Evolutionary conservation across 2,329 filamentous ascomycete species (phyloP), one percentile per base, ranked within the genome.

Genomic region (Stagonosporopsis rhizophila): DNA sequence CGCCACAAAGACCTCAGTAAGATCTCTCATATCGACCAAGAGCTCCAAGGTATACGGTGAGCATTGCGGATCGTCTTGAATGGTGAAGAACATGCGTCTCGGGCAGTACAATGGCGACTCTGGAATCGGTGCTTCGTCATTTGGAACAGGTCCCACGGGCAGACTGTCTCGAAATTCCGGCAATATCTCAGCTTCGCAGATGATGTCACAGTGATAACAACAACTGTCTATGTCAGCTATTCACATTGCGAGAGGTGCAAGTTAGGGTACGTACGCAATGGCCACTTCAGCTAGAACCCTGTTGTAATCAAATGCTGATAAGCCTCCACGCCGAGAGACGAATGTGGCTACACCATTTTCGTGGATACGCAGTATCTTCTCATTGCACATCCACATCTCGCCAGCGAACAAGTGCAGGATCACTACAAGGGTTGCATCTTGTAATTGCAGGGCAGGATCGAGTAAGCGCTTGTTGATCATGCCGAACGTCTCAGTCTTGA

Each of bases 21-120:
- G 57, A 25, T 74, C 63, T 25, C 65, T 67, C 65, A 76, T 72
- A 30, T 74, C 68, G 45, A 56, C 58, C 3, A 76, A 46, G 7
- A 77, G 40, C 0, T 67, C 60, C 25, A 60, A 64, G 0, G 68
- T 74, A 15, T 34, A 41, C 14, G 32, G 15, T 5, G 65, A 67
- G 53, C 73, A 76, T 11, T 40, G 42, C 7, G 56, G 32, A 23
- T 69, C 68, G 9, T 58, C 55, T 20, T 52, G 12, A 14, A 72
- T 58, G 0, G 65, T 68, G 8, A 45, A 32, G 41, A 74, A 68
- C 1, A 68, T 53, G 19, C 25, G 17, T 17, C 60, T 62, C 1
- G 67, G 69, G 35, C 67, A 69, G 46, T 70, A 76, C 8, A 76
- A 46, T 1, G 74, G 75, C 4, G 74, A 76, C 44, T 75, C 71